Evolutionary conservation across 176 grass and related monocot genomes (phyloP).

Genomic region (Hyparrhenia diplandra): DNA sequence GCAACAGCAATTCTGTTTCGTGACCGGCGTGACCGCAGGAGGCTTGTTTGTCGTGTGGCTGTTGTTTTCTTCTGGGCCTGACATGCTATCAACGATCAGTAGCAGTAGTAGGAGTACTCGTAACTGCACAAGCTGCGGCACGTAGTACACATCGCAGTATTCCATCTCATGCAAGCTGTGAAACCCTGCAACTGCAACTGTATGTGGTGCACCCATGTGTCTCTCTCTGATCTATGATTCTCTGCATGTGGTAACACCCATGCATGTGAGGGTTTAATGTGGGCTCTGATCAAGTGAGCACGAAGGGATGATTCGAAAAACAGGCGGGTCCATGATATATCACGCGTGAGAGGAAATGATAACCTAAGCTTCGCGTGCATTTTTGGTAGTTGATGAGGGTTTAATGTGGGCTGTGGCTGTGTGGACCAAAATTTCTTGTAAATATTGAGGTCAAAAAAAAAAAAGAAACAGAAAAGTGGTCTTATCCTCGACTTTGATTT

Average conservation of each 20-base stretch:
- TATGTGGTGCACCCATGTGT: too few relatives aligned
- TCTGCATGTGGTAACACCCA: too few relatives aligned
- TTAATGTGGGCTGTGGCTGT: constrained; percentile 38
- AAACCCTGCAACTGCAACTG: too few relatives aligned
- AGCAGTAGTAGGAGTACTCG: not conserved
- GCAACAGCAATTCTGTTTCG: constrained; percentile 42
- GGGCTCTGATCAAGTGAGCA: too few relatives aligned
- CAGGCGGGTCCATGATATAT: too few relatives aligned
- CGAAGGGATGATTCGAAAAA: too few relatives aligned
- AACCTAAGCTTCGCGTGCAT: not conserved
- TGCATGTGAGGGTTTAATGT: too few relatives aligned
- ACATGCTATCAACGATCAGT: constrained; percentile 29
- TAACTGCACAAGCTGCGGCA: not conserved
- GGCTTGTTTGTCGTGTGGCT: constrained; percentile 38
- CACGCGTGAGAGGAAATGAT: constrained; percentile 28
- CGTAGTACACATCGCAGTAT: not conserved
- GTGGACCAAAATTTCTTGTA: too few relatives aligned
- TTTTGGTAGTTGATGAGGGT: constrained; percentile 16
- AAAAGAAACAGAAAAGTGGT: not conserved
- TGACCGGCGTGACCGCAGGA: constrained; percentile 29
- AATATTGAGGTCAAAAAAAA: not conserved
- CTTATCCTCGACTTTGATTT: not conserved
- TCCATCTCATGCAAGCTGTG: constrained; percentile 2
- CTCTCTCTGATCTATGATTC: too few relatives aligned
- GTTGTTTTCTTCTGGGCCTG: constrained; percentile 48